phyloP scores from a whole-genome alignment of 805 yeast species.

The Starmerella potacharoeniae region DNA sequence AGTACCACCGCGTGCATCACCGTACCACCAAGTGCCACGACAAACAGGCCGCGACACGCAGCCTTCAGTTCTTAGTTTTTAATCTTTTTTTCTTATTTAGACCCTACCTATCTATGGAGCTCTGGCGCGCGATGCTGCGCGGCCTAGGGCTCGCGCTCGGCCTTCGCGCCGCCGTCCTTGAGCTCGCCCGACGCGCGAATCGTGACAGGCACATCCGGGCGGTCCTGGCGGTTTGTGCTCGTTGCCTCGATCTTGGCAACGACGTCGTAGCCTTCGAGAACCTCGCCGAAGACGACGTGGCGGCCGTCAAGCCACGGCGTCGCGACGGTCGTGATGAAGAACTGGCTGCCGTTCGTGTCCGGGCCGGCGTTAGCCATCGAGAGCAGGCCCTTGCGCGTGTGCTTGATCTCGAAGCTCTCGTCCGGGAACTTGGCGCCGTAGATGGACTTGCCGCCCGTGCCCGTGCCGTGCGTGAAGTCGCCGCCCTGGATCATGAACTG shows the following conservation, averaged over 20 bases:
- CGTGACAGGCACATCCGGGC: constrained; percentile 53
- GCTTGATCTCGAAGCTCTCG: constrained; percentile 55
- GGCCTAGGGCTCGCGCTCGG: constrained; percentile 16
- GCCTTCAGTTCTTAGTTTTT: too few relatives aligned
- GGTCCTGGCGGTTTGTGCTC: constrained; percentile 58
- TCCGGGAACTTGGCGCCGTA: constrained; percentile 65
- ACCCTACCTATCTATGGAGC: too few relatives aligned
- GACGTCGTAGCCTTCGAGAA: constrained; percentile 68
- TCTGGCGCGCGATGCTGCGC: too few relatives aligned
- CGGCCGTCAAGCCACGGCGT: constrained; percentile 88
- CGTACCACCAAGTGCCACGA: too few relatives aligned
- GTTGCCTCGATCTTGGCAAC: constrained; percentile 63
- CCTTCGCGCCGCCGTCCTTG: background rate
- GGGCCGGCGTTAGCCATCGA: constrained; percentile 72
- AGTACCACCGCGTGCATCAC: too few relatives aligned
- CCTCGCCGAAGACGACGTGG: constrained; percentile 96
- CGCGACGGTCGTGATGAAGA: constrained; percentile 83
- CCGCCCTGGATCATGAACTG: constrained; percentile 92
- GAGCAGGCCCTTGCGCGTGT: constrained; percentile 52
- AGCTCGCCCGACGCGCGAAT: constrained; percentile 66
- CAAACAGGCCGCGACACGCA: too few relatives aligned
- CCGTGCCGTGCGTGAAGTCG: constrained; percentile 51
- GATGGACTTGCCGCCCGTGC: constrained; percentile 70
- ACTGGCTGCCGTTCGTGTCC: constrained; percentile 77
- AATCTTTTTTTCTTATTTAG: too few relatives aligned